A percentile compares a stretch with the other conserved stretches of the same genome.
These are phyloP conservation scores for Epichloe aotearoae DNA, from an alignment of 2,329 filamentous ascomycete species.

Conservation along the genomic window DNA sequence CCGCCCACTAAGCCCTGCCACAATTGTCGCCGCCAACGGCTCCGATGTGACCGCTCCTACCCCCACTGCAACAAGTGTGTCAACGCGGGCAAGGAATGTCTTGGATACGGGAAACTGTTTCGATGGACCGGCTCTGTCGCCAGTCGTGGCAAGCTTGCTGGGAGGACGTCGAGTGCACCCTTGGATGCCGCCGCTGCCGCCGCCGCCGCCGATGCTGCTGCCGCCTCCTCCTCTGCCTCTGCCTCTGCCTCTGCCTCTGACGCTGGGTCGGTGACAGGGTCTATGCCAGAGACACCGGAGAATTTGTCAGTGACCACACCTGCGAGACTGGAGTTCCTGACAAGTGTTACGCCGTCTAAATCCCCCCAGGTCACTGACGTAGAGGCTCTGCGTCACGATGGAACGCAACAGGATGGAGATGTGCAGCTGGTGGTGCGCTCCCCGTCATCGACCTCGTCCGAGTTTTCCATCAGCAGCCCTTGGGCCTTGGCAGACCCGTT, in stretches of 20 bases:
- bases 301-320: conserved; percentile 3
- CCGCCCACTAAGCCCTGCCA: conserved; percentile 30
- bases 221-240: neutral
- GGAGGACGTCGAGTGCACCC: conserved; percentile 24
- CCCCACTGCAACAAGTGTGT: conserved; percentile 39
- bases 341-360: neutral
- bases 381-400: neutral
- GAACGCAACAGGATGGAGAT: conserved; percentile 7
- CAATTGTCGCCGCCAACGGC: conserved; percentile 39
- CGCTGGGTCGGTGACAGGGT: neutral
- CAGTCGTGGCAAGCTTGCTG: conserved; percentile 28
- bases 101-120: conserved; percentile 40
- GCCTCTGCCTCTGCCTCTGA: neutral
- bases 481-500: conserved; percentile 30
- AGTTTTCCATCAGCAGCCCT: conserved; percentile 14
- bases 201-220: neutral
- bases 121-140: conserved; percentile 37
- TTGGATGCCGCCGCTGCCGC: neutral
- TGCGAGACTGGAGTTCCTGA: neutral
- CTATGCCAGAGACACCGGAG: conserved; percentile 6
- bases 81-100: conserved; percentile 34
- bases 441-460: conserved; percentile 8
- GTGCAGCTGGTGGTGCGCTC: conserved; percentile 17
- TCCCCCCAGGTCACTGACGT: conserved; percentile 5
- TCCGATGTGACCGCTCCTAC: conserved; percentile 38